Evolutionary conservation across 495 filamentous ascomycete genomes (phyloP).

Genomic region (Hypomontagnella monticulosa): DNA sequence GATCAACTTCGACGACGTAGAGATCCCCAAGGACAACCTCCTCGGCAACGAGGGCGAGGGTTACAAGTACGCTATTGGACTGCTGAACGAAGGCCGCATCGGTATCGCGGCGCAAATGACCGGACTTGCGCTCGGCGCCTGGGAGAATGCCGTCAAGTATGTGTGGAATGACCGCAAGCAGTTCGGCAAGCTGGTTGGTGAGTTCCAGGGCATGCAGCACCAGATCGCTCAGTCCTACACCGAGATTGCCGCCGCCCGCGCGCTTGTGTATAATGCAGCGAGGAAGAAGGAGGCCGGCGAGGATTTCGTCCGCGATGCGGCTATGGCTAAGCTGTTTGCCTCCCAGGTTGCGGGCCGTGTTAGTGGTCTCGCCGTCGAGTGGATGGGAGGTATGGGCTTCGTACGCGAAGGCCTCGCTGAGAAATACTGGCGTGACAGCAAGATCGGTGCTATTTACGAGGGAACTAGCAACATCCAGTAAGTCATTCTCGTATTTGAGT

Average conservation of each 20-base stretch:
- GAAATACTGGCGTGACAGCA: slow-evolving; percentile 98
- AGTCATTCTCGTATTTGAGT: too few species aligned
- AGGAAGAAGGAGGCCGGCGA: slow-evolving; percentile 98
- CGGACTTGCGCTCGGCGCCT: slow-evolving; percentile 91
- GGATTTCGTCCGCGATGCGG: slow-evolving; percentile 93
- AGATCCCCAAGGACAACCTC: slow-evolving; percentile 86
- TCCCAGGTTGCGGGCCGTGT: slow-evolving; percentile 93
- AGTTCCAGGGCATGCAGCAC: slow-evolving; percentile 99
- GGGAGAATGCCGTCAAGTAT: slow-evolving; percentile 91
- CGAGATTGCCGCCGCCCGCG: slow-evolving; percentile 89
- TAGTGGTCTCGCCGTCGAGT: slow-evolving; percentile 87
- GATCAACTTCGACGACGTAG: slow-evolving; percentile 96
- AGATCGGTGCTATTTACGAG: slow-evolving; percentile 99
- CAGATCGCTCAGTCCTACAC: slow-evolving; percentile 97
- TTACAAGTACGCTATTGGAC: slow-evolving; percentile 95
- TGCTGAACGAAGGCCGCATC: slow-evolving; percentile 98
- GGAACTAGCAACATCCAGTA: slow-evolving; percentile 78
- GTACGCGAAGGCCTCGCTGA: slow-evolving; percentile 96
- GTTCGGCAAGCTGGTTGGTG: slow-evolving; percentile 90
- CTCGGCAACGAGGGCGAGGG: slow-evolving; percentile 89
- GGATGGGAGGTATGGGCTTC: slow-evolving; percentile 99
- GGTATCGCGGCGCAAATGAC: slow-evolving; percentile 99
- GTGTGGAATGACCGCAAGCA: slow-evolving; percentile 98
- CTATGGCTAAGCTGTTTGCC: slow-evolving; percentile 97
- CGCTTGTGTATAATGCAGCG: slow-evolving; percentile 94